A percentile compares a stretch with the other conserved stretches of the same genome.
These are phyloP conservation scores for Ailanthus altissimus DNA, from an alignment of 345 rosid genomes.

Conservation along the genomic window DNA sequence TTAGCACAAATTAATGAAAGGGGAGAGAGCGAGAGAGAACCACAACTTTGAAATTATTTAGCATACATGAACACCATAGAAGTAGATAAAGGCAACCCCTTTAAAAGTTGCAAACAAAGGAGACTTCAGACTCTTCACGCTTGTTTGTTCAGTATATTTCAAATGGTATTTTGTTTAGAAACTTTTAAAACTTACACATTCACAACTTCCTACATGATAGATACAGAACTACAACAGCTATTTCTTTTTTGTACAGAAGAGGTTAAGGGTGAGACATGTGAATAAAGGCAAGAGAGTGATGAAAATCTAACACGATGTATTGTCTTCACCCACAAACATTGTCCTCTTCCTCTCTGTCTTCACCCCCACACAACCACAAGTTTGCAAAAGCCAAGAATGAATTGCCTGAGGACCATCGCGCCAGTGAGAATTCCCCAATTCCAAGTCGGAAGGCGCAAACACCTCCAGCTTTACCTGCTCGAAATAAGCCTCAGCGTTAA, in stretches of 20 bases:
- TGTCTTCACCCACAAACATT: neutral
- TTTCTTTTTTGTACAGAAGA: slow-evolving; percentile 6
- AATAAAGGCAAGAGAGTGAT: neutral
- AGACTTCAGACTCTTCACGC: slow-evolving; percentile 7
- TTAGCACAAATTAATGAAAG: too few species aligned
- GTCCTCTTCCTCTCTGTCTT: neutral
- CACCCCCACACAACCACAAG: slow-evolving; percentile 9
- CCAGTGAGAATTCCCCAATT: slow-evolving; percentile 7
- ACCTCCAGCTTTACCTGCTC: slow-evolving; percentile 29
- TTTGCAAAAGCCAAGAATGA: slow-evolving; percentile 72
- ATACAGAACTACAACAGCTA: neutral
- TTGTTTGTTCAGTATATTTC: neutral
- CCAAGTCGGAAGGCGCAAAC: neutral
- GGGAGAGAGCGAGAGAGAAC: too few species aligned
- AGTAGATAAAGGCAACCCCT: neutral
- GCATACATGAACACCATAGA: neutral
- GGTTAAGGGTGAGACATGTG: slow-evolving; percentile 1
- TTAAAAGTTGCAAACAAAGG: neutral
- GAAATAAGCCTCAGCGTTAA: slow-evolving; percentile 17
- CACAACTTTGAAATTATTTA: neutral
- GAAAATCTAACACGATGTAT: neutral
- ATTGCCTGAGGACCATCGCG: slow-evolving; percentile 47
- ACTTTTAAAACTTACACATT: neutral
- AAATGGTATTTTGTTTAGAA: neutral
- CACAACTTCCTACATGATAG: neutral